These are phyloP conservation scores for Fulvia fulva DNA, from an alignment of 2,329 filamentous ascomycete genomes.

Conservation along the genomic window DNA sequence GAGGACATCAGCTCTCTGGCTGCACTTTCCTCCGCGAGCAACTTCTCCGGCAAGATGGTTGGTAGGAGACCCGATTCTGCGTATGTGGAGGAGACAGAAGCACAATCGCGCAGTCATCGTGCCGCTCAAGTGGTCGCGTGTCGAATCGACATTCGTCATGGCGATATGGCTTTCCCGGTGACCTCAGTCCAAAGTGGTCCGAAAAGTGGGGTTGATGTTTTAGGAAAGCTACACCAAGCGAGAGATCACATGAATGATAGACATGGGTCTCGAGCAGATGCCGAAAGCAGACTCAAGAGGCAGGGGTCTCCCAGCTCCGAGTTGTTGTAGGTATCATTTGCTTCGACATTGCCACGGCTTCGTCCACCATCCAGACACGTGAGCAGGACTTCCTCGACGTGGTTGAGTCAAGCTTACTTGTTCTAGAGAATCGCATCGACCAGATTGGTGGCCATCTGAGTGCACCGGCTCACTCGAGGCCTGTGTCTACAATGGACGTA, in stretches of 20 bases:
- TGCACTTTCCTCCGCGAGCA: background rate
- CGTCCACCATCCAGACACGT: background rate
- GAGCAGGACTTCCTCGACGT: background rate
- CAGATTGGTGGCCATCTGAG: background rate
- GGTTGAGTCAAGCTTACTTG: background rate
- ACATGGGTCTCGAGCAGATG: background rate
- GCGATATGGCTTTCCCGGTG: background rate
- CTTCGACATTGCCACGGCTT: background rate
- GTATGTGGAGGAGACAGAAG: background rate
- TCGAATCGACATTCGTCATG: background rate
- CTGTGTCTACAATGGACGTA: constrained; percentile 22
- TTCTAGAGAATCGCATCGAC: background rate
- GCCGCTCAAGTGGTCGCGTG: background rate
- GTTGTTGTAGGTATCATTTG: background rate
- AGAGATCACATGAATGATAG: background rate
- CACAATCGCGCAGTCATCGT: background rate
- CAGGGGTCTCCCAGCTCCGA: background rate
- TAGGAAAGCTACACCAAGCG: background rate
- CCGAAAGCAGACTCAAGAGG: background rate
- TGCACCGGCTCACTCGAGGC: background rate
- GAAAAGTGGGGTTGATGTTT: background rate
- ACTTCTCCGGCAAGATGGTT: too few relatives aligned
- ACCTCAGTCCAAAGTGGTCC: background rate
- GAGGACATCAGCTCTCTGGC: background rate
- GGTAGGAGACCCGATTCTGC: background rate